Evolutionary conservation across 495 filamentous ascomycete genomes (phyloP).

Genomic region (Aeminium ludgeri): DNA sequence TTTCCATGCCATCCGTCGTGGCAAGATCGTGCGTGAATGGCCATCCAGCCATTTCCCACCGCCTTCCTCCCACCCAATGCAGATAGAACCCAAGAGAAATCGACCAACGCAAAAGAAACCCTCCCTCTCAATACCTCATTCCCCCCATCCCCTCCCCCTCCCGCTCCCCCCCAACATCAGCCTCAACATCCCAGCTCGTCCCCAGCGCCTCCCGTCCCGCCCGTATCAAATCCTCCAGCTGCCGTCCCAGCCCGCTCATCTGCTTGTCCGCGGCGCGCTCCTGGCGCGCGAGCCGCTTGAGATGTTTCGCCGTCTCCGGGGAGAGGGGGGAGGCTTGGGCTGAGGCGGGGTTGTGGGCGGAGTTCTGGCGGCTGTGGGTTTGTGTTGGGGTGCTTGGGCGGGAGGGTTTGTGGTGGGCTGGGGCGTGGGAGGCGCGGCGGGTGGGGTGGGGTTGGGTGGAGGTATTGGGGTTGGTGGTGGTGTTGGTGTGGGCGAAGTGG

Average conservation of each 20-base stretch:
- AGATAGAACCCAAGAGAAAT: too few species aligned
- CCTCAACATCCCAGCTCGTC: constrained; percentile 52
- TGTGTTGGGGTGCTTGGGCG: too few species aligned
- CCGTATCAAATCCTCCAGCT: constrained; percentile 67
- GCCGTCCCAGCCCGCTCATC: constrained; percentile 58
- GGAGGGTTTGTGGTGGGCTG: constrained; percentile 1
- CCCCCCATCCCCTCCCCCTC: constrained; percentile 15
- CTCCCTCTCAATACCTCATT: too few species aligned
- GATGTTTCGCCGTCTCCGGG: constrained; percentile 48
- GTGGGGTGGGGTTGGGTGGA: not conserved
- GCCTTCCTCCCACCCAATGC: too few species aligned
- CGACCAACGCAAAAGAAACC: too few species aligned
- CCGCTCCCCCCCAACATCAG: constrained; percentile 14
- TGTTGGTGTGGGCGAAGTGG: constrained; percentile 22
- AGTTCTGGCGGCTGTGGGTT: not conserved
- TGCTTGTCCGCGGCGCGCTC: constrained; percentile 66
- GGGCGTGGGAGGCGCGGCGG: constrained; percentile 8
- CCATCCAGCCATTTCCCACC: too few species aligned
- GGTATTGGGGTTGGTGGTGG: constrained; percentile 29
- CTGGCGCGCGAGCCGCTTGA: constrained; percentile 45
- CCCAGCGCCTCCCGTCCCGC: constrained; percentile 78
- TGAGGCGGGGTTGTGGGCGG: not conserved
- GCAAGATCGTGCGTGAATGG: too few species aligned
- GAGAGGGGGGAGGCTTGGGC: constrained; percentile 3
- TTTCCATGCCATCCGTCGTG: too few species aligned